Conservation (phyloP, 225 moss, liverwort and hornwort species). For the Pleurozium schreberi region DNA sequence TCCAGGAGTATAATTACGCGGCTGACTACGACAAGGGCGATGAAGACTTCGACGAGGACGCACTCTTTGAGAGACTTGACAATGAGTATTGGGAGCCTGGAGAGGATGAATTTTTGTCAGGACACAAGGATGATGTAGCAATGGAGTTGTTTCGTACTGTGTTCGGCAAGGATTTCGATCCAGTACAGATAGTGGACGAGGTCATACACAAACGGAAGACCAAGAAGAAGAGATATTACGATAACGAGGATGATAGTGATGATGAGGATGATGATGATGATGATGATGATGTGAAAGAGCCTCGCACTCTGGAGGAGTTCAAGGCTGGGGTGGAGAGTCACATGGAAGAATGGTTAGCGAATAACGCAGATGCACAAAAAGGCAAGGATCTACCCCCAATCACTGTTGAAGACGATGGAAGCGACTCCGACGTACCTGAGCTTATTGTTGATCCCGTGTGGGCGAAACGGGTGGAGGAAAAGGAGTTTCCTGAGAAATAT, state of each 20-base stretch:
- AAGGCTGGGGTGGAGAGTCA: slow-evolving; percentile 35
- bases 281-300: not conserved
- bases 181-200: slow-evolving; percentile 22
- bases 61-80: slow-evolving; percentile 56
- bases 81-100: slow-evolving; percentile 92
- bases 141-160: slow-evolving; percentile 49
- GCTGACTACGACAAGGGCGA: slow-evolving; percentile 74
- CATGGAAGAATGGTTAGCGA: slow-evolving; percentile 48
- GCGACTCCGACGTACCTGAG: slow-evolving; percentile 1
- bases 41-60: slow-evolving; percentile 51
- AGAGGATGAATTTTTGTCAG: slow-evolving; percentile 63
- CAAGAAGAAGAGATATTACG: not conserved
- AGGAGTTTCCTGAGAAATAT: slow-evolving; percentile 41
- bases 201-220: slow-evolving; percentile 1
- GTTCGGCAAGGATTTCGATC: slow-evolving; percentile 41
- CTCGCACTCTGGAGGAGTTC: slow-evolving; percentile 25
- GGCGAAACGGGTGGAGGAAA: slow-evolving; percentile 56
- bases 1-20: slow-evolving; percentile 73
- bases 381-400: slow-evolving; percentile 39
- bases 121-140: slow-evolving; percentile 36
- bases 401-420: slow-evolving; percentile 51
- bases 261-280: slow-evolving; percentile 2
- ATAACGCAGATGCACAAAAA: slow-evolving; percentile 17
- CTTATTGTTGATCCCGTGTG: slow-evolving; percentile 79
- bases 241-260: not conserved